Evolutionary conservation across 106 monocot genomes (phyloP).

Genomic region (Phalaenopsis aphrodite): DNA sequence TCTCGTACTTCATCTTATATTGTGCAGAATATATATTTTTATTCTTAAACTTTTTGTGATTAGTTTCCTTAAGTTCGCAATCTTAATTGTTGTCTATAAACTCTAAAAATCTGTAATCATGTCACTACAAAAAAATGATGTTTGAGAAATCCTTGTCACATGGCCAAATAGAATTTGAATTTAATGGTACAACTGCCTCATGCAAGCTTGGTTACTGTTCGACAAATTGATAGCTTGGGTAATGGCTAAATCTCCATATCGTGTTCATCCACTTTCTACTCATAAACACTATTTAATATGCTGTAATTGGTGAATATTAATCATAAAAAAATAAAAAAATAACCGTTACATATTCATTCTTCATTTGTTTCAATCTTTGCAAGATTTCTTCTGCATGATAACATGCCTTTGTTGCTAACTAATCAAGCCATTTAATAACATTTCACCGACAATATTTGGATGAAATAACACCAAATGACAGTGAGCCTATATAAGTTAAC

Average conservation of each 20-base stretch:
- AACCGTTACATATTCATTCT: not conserved
- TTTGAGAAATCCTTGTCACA: not conserved
- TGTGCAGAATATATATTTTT: not conserved
- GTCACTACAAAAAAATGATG: not conserved
- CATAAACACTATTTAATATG: not conserved
- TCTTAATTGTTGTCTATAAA: not conserved
- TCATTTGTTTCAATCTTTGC: not conserved
- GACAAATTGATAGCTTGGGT: not conserved
- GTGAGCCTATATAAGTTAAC: not conserved
- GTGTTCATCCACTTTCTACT: not conserved
- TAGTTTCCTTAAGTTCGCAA: not conserved
- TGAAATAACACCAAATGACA: not conserved
- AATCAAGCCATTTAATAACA: not conserved
- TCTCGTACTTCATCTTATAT: not conserved
- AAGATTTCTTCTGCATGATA: not conserved
- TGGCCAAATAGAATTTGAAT: not conserved
- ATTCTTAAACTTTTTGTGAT: not conserved
- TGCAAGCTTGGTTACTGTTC: not conserved
- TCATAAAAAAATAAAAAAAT: not conserved
- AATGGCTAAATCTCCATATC: not conserved
- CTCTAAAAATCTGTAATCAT: not conserved
- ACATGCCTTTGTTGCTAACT: not conserved
- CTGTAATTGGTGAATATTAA: not conserved
- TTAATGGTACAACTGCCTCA: not conserved
- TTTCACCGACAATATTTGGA: not conserved